Base-by-base conservation (phyloP, 2,329 filamentous ascomycete species). In the Aspergillus tubingensis region DNA sequence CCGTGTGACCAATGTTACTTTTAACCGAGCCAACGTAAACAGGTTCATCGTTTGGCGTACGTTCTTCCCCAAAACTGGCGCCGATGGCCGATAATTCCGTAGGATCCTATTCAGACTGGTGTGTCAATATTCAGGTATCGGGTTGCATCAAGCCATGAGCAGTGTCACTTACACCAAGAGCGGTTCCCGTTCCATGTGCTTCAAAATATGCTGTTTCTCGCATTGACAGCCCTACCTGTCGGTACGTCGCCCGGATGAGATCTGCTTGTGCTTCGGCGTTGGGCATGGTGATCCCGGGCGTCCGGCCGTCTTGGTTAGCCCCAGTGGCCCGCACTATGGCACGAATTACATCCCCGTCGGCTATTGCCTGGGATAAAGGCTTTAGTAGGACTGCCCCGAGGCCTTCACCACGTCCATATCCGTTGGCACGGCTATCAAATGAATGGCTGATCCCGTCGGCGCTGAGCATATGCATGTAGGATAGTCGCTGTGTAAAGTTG, bases 401-500 rank as follows among this genome's bases (percentile, higher is more conserved):
- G 3, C 77, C 82, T 57, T 85, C 83, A 3, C 75, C 81, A 19
- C 83, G 77, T 44, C 79, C 82, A 62, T 84, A 85, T 3, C 83
- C 82, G 67, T 83, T 80, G 0, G 81, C 83, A 10, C 70, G 62
- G n/a, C 74, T 72, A 52, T 82, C 80, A 56, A 81, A 83, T 3
- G 79, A 73, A 43, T 80, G 80, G 54, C 82, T 84, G 15, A 74
- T 70, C 0, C 82, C 81, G 8, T 77, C 79, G 0, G 73, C 69
- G 27, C 74, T 79, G 4, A 83, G 68, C 61, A 83, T 67, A 13
- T 65, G 61, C 61, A 66, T 62, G 15, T 64, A 64, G 1, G 65
- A 63, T 6, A 71, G 63, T 25, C 55, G 51, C 13, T 66, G 63
- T n/a, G 49, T 70, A 38, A 71, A 60, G 15, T 72, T 66, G 11